Evolutionary conservation across 352 stramenopile genomes (phyloP), one percentile per base, ranked within the genome.

Genomic region (Phytophthora hybrid): DNA sequence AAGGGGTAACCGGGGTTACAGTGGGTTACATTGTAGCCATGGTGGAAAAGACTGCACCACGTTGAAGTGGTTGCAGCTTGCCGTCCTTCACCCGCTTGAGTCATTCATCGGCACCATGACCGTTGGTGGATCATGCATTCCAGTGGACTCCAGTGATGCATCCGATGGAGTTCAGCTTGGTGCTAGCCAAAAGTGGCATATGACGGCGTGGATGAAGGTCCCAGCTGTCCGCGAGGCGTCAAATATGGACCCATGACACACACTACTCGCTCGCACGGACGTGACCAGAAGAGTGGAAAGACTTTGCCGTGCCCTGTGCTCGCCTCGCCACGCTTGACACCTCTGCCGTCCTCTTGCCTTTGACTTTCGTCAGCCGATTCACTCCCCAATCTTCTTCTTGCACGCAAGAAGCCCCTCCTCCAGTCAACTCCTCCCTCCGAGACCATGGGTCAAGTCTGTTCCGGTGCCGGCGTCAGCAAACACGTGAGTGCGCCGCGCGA

Each of bases 391-490:
- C 59, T 74, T 68, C 73, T 41, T 59, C 59, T 71, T 73, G 70
- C 73, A 59, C 41, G 23, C 71, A 78, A 71, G 63, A 63, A 62
- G 60, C 32, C 37, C 41, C 69, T 19, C 37, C 29, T 66, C 23
- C 34, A 34, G 21, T 19, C 51, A 10, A 32, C 37, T 31, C 47
- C 32, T 49, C 44, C n/a, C n/a, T n/a, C n/a, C 55, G 61, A 39
- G 6, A 78, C 56, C 39, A 91, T 91, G 83, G 83, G 83, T 47
- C 80, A 91, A 76, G 83, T 89, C 39, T 91, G 83, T 52, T 86
- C 79, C 56, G 80, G 81, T 58, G 59, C 70, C 34, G 71, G 68
- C 19, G 70, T 89, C n/a, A 74, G 76, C 79, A 91, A 88, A 60
- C 70, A 84, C 59, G 78, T 88, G 29, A 51, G 56, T 5, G 69